Percentiles rank a stretch among this genome's conserved stretches.
Evolutionary conservation across 345 rosid species (phyloP).

Genomic region (Corchorus capsularis): DNA sequence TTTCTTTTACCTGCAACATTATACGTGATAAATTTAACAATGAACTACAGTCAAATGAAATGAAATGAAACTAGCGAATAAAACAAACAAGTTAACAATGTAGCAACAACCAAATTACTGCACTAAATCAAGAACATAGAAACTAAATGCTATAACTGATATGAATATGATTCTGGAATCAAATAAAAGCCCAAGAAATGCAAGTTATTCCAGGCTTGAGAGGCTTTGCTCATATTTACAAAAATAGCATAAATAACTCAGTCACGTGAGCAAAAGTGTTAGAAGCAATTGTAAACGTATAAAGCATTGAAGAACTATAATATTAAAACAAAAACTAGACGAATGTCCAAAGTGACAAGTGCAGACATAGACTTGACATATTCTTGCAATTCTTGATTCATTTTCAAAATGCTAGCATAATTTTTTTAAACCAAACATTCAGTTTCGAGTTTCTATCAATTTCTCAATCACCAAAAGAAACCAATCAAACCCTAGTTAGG

Average conservation of each 20-base stretch:
- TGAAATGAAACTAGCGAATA: background rate
- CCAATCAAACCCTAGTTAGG: constrained; percentile 26
- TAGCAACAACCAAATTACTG: background rate
- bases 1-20: constrained; percentile 78
- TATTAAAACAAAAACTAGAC: background rate
- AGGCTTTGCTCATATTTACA: background rate
- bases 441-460: background rate
- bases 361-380: background rate
- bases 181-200: background rate
- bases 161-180: background rate
- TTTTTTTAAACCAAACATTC: background rate
- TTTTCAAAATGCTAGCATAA: constrained; percentile 1
- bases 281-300: background rate
- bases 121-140: background rate
- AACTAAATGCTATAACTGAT: background rate
- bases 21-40: background rate
- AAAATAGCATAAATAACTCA: background rate
- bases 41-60: background rate
- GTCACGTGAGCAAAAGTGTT: background rate
- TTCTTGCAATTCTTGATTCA: background rate
- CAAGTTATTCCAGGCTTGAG: background rate
- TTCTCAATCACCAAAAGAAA: background rate
- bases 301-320: background rate
- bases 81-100: background rate
- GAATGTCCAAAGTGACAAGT: background rate